Base-by-base conservation (phyloP, 2,329 filamentous ascomycete species). In the Leptographium galeiforme region DNA sequence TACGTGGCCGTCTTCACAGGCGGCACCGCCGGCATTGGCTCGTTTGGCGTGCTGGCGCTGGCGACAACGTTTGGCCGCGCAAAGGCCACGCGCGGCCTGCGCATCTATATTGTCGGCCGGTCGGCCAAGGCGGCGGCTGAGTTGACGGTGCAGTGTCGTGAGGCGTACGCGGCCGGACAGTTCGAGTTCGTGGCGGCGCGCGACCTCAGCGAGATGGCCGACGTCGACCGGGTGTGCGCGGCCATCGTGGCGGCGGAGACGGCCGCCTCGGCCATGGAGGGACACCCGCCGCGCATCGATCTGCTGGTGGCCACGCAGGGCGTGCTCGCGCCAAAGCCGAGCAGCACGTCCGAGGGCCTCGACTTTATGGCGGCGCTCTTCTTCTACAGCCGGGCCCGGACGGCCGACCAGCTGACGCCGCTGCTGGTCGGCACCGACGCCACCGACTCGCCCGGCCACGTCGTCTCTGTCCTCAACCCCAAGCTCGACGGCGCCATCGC, bases 141-240 rank as follows among this genome's bases (percentile, higher is more conserved):
- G 13, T 57, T 68, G 8, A 56, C 68, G 13, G 41, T 57, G 30
- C 61, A 63, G 16, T 63, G 64, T 48, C 58, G 56, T n/a, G 16
- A 56, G 8, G 56, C 59, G 1, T 66, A 62, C 50, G 62, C 67
- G 0, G 56, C 57, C 3, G 68, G 62, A 5, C 57, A 63, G 5
- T 69, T 65, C 60, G 59, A 53, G 11, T 69, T 68, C 51, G 49
- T 70, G n/a, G 51, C 61, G 50, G 63, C 57, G 0, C 50, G 54
- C 2, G 65, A 68, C 50, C 52, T 69, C 25, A 57, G 64, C 7
- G 57, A 68, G 6, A 56, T 69, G 12, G 58, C 53, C n/a, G 63
- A 68, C 36, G 66, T 68, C 10, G 68, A 70, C 55, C 54, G 52
- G 7, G 59, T 64, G 8, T 66, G 60, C 39, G 55, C 51, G 2